Evolutionary conservation across 345 rosid genomes (phyloP), one percentile per base, ranked within the genome.

Genomic region (Iberis pinnata): DNA sequence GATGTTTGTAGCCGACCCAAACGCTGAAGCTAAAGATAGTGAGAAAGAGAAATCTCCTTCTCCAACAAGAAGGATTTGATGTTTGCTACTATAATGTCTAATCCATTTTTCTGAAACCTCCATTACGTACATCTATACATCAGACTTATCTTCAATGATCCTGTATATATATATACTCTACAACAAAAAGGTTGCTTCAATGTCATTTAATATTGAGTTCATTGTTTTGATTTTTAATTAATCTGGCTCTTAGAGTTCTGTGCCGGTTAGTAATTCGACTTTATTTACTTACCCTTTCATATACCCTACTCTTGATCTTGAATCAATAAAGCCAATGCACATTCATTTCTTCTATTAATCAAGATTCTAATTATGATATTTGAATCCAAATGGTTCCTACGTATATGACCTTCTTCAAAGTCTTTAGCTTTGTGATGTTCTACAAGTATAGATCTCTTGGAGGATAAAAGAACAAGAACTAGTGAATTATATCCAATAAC

Each of bases 21-120:
- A 82, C 9, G 77, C 65, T 43, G 53, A 61, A 50, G 89, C 85
- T 49, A 77, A 62, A 47, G 67, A 69, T 52, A 68, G 54, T 49
- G 85, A 67, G 63, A 79, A 77, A 9, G 85, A 82, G 62, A 79
- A 75, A 65, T 82, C 76, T n/a, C 79, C 89, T 63, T 79, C 89
- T 43, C 87, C 83, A 0, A 79, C 79, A 22, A 79, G 58, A 26
- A 82, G 46, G 8, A 79, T 77, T 61, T 70, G 41, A 8, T 77
- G 83, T 52, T 57, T 54, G 47, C 75, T 75, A 56, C 80, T 69
- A 59, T 79, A 77, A 52, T 77, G 76, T 16, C 37, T 59, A 29
- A 48, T 46, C 77, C 62, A 71, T 59, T 60, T 81, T 35, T 76
- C 71, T 24, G 58, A 32, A 5, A 11, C 8, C 12, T 56, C 66